Base-by-base conservation (phyloP, 257 asterid species). In the Ligustrum vulgare region DNA sequence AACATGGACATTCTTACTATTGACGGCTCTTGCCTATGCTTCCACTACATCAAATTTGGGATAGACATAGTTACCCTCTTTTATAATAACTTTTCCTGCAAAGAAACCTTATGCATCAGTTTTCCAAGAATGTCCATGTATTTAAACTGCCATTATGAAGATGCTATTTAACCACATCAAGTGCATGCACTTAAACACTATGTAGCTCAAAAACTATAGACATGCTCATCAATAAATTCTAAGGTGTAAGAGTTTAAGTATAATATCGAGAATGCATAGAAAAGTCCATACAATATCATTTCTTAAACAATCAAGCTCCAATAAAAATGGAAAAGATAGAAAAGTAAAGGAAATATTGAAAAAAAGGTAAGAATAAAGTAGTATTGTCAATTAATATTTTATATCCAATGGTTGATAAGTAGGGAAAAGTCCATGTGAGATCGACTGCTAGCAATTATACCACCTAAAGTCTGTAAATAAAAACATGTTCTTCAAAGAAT, bases 21-120 rank as follows among this genome's bases (percentile, higher is more conserved):
- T 83, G 80, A 93, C 81, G 74, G 99, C 93, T 89, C 90, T 87
- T 76, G 90, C 84, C 71, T 91, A 95, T 35, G 99, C 99, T 88
- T 95, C 97, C 60, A 89, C 87, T 56, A 92, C 85, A 84, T 95
- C 97, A 80, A 93, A 86, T 63, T 31, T 72, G 32, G 99, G 97
- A 80, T 95, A 87, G 75, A 90, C 1, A 70, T 80, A 77, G 41
- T 87, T 82, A 43, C 97, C 91, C 84, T 93, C 97, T n/a, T 85
- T 89, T 91, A 54, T 86, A 95, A 87, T 93, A 95, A 84, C 93
- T 91, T 86, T 89, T 90, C 84, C 99, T 93, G 96, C 85, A 64
- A 71, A 34, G 36, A n/a, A 25, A 51, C 34, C 34, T 34, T 23
- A 8, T 11, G 35, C 15, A 73, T 83, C 65, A n/a, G n/a, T n/a